Conservation (phyloP, 495 filamentous ascomycete genomes). For the Aspergillus conjunctus region DNA sequence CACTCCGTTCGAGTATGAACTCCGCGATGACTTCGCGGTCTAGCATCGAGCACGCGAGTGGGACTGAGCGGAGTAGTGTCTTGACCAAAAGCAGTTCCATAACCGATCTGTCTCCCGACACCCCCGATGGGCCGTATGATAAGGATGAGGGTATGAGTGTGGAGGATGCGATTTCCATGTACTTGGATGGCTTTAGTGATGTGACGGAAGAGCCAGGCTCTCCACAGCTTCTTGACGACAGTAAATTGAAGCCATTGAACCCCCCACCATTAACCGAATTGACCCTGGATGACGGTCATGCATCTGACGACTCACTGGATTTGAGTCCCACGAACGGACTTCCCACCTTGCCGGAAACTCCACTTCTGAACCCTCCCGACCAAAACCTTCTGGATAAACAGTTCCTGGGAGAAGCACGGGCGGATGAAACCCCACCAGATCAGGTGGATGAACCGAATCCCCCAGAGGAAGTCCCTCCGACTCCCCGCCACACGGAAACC, state of each 20-base stretch:
- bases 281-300: conserved; percentile 30
- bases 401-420: conserved; percentile 12
- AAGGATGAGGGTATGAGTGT: conserved; percentile 77
- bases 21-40: conserved; percentile 70
- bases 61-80: conserved; percentile 80
- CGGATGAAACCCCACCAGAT: conserved; percentile 12
- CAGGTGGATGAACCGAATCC: conserved; percentile 28
- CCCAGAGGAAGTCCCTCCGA: conserved; percentile 24
- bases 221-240: conserved; percentile 34
- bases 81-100: conserved; percentile 77
- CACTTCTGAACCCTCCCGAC: conserved; percentile 24
- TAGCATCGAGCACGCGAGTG: conserved; percentile 65
- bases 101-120: conserved; percentile 63
- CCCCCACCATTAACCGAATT: conserved; percentile 36
- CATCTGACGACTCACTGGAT: conserved; percentile 24
- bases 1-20: conserved; percentile 69
- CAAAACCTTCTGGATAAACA: conserved; percentile 20
- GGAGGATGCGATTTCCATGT: conserved; percentile 93
- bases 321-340: conserved; percentile 29
- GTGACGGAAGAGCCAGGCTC: conserved; percentile 47
- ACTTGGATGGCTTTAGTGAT: conserved; percentile 78
- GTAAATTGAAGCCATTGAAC: conserved; percentile 37
- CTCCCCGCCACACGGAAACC: conserved; percentile 35
- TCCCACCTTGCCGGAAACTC: conserved; percentile 32
- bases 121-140: conserved; percentile 53